A percentile compares a stretch with the other conserved stretches of the same genome.
Evolutionary conservation across 2,329 filamentous ascomycete genomes (phyloP).

Genomic region (Penicillium sp.): DNA sequence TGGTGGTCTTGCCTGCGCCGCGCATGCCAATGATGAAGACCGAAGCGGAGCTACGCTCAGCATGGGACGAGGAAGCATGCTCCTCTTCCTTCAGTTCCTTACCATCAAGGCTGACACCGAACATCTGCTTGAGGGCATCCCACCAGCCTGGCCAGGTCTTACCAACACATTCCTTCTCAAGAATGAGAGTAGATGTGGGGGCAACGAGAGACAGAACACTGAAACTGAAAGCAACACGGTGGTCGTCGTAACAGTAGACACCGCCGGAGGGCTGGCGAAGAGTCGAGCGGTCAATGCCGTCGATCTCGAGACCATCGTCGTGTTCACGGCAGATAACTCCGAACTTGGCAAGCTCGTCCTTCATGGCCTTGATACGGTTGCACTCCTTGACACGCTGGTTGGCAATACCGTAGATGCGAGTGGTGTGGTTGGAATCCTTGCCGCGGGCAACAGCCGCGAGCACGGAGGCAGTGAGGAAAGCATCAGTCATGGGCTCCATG

Average conservation of each 20-base stretch:
- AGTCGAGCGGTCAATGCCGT: slow-evolving; percentile 57
- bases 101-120: slow-evolving; percentile 75
- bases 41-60: slow-evolving; percentile 58
- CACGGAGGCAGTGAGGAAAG: slow-evolving; percentile 92
- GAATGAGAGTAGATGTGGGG: slow-evolving; percentile 71
- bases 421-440: slow-evolving; percentile 62
- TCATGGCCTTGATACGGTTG: slow-evolving; percentile 95
- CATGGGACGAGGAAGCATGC: slow-evolving; percentile 38
- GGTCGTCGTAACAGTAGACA: slow-evolving; percentile 94
- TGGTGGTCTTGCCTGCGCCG: slow-evolving; percentile 93
- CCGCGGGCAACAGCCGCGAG: slow-evolving; percentile 85
- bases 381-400: slow-evolving; percentile 99
- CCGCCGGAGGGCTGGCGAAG: slow-evolving; percentile 62
- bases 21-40: slow-evolving; percentile 97
- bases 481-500: slow-evolving; percentile 99
- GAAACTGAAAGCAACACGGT: slow-evolving; percentile 98
- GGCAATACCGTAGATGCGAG: slow-evolving; percentile 88
- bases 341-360: slow-evolving; percentile 90
- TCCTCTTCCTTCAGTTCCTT: slow-evolving; percentile 58
- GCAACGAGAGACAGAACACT: slow-evolving; percentile 79
- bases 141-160: slow-evolving; percentile 99
- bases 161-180: slow-evolving; percentile 88
- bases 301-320: slow-evolving; percentile 82
- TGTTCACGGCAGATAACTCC: slow-evolving; percentile 83
- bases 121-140: slow-evolving; percentile 80